phyloP scores from a whole-genome alignment of 2,329 filamentous ascomycete genomes.

The Aspergillus sp. region DNA sequence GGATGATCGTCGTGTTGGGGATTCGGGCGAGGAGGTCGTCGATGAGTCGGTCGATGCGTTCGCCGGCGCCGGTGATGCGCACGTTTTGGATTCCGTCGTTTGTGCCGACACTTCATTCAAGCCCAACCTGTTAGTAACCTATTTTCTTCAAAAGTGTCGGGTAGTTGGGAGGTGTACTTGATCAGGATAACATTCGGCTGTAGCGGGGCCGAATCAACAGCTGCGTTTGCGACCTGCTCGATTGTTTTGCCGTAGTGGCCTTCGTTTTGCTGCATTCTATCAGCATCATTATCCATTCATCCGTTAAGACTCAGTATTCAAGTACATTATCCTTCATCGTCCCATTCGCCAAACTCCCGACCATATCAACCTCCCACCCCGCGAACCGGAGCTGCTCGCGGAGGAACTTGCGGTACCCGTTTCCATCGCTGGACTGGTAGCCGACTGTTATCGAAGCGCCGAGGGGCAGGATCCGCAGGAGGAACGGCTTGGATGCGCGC shows the following conservation, averaged over 20 bases:
- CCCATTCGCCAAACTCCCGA: constrained; percentile 24
- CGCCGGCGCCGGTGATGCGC: constrained; percentile 16
- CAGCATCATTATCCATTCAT: neutral
- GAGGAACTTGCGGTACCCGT: constrained; percentile 43
- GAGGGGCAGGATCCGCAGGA: constrained; percentile 24
- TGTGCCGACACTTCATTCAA: constrained; percentile 25
- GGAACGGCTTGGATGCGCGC: constrained; percentile 3
- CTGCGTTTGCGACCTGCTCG: constrained; percentile 17
- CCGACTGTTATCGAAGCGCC: constrained; percentile 42
- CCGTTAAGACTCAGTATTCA: too few species aligned
- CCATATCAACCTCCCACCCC: constrained; percentile 30
- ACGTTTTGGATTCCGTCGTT: constrained; percentile 33
- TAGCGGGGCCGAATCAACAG: constrained; percentile 5
- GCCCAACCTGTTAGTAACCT: neutral
- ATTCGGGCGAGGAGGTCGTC: constrained; percentile 21
- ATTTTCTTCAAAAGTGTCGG: too few species aligned
- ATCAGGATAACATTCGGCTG: constrained; percentile 30
- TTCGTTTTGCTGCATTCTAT: constrained; percentile 23
- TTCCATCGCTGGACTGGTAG: constrained; percentile 30
- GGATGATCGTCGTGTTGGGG: constrained; percentile 29
- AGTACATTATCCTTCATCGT: constrained; percentile 27
- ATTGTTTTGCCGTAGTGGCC: constrained; percentile 25
- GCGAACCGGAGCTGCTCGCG: constrained; percentile 32
- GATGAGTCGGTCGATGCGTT: constrained; percentile 27
- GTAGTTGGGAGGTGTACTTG: constrained; percentile 18